phyloP scores from a whole-genome alignment of 305 asterid species.

The Solanum hybrid region DNA sequence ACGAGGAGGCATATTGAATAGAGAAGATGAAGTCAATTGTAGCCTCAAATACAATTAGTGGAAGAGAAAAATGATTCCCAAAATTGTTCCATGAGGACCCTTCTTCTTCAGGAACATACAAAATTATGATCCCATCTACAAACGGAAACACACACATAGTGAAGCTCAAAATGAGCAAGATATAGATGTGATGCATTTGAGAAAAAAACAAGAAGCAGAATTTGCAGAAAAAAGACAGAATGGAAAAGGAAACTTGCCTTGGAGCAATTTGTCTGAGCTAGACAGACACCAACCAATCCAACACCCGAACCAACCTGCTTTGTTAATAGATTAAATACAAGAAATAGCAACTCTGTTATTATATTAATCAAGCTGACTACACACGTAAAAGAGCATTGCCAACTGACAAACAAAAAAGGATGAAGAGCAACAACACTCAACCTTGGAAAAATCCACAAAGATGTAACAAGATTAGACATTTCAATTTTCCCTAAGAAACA shows the following conservation, averaged over 20 bases:
- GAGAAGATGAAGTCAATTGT: neutral
- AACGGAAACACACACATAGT: neutral
- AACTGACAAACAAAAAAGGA: neutral
- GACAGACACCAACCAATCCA: constrained; percentile 83
- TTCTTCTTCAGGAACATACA: neutral
- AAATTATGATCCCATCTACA: neutral
- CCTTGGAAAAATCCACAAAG: neutral
- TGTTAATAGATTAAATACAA: constrained; percentile 5
- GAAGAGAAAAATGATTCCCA: neutral
- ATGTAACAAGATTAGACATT: neutral
- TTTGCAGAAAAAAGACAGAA: neutral
- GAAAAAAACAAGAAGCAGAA: neutral
- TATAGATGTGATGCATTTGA: neutral
- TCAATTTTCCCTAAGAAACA: neutral
- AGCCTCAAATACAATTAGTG: neutral
- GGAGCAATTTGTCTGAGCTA: constrained; percentile 71
- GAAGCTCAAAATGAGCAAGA: neutral
- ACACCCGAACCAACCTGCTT: constrained; percentile 90
- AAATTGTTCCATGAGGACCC: neutral
- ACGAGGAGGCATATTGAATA: neutral
- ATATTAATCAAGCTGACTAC: neutral
- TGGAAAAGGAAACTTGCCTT: constrained; percentile 31
- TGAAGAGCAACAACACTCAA: neutral
- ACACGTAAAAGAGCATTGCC: neutral
- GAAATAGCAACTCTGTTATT: neutral